Conservation (phyloP, 106 monocot genomes). For the Triglochin maritima region DNA sequence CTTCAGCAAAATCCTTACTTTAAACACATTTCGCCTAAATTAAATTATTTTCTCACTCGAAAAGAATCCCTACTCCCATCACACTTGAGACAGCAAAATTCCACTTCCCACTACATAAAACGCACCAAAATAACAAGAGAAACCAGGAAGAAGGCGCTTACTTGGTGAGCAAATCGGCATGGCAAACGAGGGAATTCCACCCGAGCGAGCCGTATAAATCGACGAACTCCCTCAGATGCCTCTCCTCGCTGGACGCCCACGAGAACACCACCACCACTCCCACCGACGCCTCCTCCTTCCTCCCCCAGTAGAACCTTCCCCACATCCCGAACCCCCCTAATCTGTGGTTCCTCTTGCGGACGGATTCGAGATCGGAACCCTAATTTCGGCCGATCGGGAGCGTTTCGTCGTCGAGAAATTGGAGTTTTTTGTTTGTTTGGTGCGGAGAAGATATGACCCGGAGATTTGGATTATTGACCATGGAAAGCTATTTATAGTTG, state of each 20-base stretch:
- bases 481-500: too few relatives aligned
- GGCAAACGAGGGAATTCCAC: slow-evolving; percentile 73
- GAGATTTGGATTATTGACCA: too few relatives aligned
- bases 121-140: neutral
- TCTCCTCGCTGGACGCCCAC: slow-evolving; percentile 67
- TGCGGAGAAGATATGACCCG: too few relatives aligned
- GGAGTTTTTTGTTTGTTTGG: too few relatives aligned
- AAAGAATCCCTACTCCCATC: too few relatives aligned
- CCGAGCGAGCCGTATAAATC: slow-evolving; percentile 64
- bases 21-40: too few relatives aligned
- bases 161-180: slow-evolving; percentile 61
- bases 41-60: too few relatives aligned
- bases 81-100: neutral
- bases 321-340: slow-evolving; percentile 7
- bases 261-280: slow-evolving; percentile 70
- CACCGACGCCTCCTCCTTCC: slow-evolving; percentile 31
- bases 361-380: too few relatives aligned
- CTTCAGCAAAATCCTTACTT: too few relatives aligned
- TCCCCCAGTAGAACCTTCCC: slow-evolving; percentile 51
- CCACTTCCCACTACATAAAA: neutral
- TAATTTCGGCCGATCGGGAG: too few relatives aligned
- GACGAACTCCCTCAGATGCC: slow-evolving; percentile 37
- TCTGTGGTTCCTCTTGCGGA: too few relatives aligned
- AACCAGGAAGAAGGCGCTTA: slow-evolving; percentile 16
- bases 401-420: too few relatives aligned